Percentiles rank a stretch among this genome's conserved stretches.
phyloP scores from a whole-genome alignment of 2,329 filamentous ascomycete genomes.

The Colletotrichum acutatum region DNA sequence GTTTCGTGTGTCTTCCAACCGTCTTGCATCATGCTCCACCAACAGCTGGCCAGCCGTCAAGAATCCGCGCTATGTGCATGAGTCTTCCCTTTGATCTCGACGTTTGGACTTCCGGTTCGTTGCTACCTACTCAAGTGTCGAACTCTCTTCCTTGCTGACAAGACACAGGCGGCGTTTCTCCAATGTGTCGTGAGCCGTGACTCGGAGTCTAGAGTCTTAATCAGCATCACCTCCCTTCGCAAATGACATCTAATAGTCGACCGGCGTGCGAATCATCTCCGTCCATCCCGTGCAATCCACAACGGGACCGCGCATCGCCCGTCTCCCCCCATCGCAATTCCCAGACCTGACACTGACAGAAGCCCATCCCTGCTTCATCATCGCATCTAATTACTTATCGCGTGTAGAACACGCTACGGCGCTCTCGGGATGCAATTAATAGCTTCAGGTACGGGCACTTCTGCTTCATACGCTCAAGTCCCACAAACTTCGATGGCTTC shows the following conservation, averaged over 20 bases:
- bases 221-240: constrained; percentile 28
- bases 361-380: constrained; percentile 22
- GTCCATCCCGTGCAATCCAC: constrained; percentile 32
- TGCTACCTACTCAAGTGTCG: background rate
- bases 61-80: background rate
- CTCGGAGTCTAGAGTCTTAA: background rate
- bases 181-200: constrained; percentile 6
- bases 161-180: constrained; percentile 15
- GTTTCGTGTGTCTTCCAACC: constrained; percentile 13
- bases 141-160: constrained; percentile 13
- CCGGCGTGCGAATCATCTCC: constrained; percentile 30
- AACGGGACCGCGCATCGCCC: constrained; percentile 24
- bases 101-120: background rate
- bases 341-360: constrained; percentile 19
- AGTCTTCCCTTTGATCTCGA: background rate
- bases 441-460: constrained; percentile 2
- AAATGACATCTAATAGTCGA: constrained; percentile 1
- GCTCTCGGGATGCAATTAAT: constrained; percentile 13
- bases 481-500: background rate
- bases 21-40: constrained; percentile 12
- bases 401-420: background rate
- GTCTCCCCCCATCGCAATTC: constrained; percentile 9
- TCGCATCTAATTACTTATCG: background rate
- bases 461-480: background rate
- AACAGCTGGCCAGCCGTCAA: background rate